Conservation (phyloP, 495 filamentous ascomycete species). For the Penicillium dipodomyicola region DNA sequence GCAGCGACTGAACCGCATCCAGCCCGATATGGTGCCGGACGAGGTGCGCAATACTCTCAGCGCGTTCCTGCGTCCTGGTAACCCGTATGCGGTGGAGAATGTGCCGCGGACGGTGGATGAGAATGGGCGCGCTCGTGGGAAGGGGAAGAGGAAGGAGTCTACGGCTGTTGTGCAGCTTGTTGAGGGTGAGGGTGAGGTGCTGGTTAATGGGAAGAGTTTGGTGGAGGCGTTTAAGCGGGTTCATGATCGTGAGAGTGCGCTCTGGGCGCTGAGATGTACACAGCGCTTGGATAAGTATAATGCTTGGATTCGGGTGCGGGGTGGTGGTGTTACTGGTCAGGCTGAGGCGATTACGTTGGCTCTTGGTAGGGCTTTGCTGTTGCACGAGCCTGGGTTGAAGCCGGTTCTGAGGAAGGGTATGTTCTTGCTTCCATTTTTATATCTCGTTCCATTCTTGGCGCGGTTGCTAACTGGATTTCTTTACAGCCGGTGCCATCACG, state of each 20-base stretch:
- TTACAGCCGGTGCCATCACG: conserved; percentile 82
- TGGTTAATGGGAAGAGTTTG: conserved; percentile 84
- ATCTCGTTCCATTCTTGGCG: conserved; percentile 9
- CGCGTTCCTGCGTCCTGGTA: conserved; percentile 70
- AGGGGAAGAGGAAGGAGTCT: conserved; percentile 82
- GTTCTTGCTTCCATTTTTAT: conserved; percentile 31
- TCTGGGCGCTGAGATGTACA: conserved; percentile 84
- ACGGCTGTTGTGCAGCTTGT: conserved; percentile 81
- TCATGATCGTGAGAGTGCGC: conserved; percentile 90
- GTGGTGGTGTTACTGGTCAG: conserved; percentile 91
- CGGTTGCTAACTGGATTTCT: conserved; percentile 23
- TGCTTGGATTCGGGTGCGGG: conserved; percentile 78
- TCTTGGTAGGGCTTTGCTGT: conserved; percentile 80
- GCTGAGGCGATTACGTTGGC: conserved; percentile 93
- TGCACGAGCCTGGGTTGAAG: conserved; percentile 89
- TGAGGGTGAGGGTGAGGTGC: conserved; percentile 84
- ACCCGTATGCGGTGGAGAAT: conserved; percentile 61
- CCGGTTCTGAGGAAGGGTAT: conserved; percentile 82
- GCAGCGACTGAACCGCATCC: conserved; percentile 79
- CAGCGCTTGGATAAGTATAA: conserved; percentile 94
- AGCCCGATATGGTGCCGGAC: conserved; percentile 70
- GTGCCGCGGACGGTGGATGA: conserved; percentile 62
- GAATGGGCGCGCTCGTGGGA: conserved; percentile 70
- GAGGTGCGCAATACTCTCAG: conserved; percentile 63
- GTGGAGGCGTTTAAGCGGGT: conserved; percentile 76